Evolutionary conservation across 371 early-diverging fungal genomes (phyloP).

Genomic region (Nematocida displodere): DNA sequence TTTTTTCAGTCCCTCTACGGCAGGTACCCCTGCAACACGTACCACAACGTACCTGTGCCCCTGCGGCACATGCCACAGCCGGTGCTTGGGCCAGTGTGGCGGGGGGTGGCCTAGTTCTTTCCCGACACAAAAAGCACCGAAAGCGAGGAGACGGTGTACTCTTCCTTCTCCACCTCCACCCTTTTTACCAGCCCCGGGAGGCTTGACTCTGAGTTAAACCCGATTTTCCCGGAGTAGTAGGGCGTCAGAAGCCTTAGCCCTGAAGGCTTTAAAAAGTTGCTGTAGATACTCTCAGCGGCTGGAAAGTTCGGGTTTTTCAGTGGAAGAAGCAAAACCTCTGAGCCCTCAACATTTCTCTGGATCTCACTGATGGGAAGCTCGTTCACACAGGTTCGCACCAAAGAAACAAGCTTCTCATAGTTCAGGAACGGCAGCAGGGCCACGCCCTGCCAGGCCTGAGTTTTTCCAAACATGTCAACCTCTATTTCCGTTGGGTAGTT

Average conservation of each 20-base stretch:
- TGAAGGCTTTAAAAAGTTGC: constrained; percentile 23
- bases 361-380: constrained; percentile 44
- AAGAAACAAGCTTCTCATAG: constrained; percentile 36
- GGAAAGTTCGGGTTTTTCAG: constrained; percentile 17
- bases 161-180: constrained; percentile 23
- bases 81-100: background rate
- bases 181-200: constrained; percentile 7
- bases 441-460: constrained; percentile 83
- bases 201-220: background rate
- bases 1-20: background rate
- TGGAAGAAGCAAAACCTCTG: constrained; percentile 36
- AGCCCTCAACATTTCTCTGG: constrained; percentile 53
- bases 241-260: background rate
- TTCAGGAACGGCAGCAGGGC: constrained; percentile 63
- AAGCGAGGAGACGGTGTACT: constrained; percentile 13
- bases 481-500: constrained; percentile 83
- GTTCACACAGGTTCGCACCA: constrained; percentile 10
- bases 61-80: background rate
- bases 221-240: constrained; percentile 14
- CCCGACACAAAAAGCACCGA: constrained; percentile 22
- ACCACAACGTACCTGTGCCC: background rate
- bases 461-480: constrained; percentile 91
- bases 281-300: constrained; percentile 45
- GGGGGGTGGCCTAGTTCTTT: background rate
- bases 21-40: background rate